Percentiles rank a stretch among this genome's conserved stretches.
phyloP scores from a whole-genome alignment of 2,329 filamentous ascomycete genomes.

The Epichloe typhina region DNA sequence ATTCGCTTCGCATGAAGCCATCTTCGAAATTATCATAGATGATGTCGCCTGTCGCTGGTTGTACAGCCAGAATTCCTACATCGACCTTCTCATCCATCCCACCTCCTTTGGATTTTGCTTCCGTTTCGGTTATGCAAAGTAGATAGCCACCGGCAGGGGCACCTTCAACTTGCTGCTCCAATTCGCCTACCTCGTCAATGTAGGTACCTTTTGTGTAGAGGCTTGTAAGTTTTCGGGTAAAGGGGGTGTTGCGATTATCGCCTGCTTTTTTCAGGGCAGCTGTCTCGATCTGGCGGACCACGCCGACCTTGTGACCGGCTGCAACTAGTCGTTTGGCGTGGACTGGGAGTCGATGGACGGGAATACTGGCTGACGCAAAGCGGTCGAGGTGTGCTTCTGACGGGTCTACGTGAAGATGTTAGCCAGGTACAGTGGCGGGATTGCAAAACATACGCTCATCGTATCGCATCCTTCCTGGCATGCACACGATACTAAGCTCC shows the following conservation, averaged over 20 bases:
- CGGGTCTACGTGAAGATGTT: constrained; percentile 36
- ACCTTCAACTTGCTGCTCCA: constrained; percentile 38
- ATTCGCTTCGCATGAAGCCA: constrained; percentile 91
- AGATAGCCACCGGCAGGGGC: constrained; percentile 68
- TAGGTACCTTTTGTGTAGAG: constrained; percentile 98
- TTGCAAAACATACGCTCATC: constrained; percentile 56
- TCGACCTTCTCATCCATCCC: constrained; percentile 89
- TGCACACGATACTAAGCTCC: constrained; percentile 88
- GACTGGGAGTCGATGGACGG: constrained; percentile 78
- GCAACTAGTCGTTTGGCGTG: constrained; percentile 87
- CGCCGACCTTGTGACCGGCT: constrained; percentile 89
- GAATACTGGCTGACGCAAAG: constrained; percentile 93
- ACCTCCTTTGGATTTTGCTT: constrained; percentile 47
- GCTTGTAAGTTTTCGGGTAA: constrained; percentile 85
- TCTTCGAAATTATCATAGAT: constrained; percentile 95
- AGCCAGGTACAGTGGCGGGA: not conserved
- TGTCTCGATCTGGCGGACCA: constrained; percentile 89
- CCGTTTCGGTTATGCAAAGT: constrained; percentile 82
- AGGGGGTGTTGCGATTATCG: constrained; percentile 81
- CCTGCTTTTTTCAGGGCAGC: constrained; percentile 91
- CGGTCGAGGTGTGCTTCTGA: constrained; percentile 86
- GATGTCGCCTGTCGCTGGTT: constrained; percentile 90
- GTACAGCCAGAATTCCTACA: constrained; percentile 83
- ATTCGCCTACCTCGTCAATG: constrained; percentile 78
- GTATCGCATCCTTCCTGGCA: constrained; percentile 87